A percentile compares a stretch with the other conserved stretches of the same genome.
phyloP scores from a whole-genome alignment of 2,329 filamentous ascomycete genomes.

The Periglandula ipomoeae region DNA sequence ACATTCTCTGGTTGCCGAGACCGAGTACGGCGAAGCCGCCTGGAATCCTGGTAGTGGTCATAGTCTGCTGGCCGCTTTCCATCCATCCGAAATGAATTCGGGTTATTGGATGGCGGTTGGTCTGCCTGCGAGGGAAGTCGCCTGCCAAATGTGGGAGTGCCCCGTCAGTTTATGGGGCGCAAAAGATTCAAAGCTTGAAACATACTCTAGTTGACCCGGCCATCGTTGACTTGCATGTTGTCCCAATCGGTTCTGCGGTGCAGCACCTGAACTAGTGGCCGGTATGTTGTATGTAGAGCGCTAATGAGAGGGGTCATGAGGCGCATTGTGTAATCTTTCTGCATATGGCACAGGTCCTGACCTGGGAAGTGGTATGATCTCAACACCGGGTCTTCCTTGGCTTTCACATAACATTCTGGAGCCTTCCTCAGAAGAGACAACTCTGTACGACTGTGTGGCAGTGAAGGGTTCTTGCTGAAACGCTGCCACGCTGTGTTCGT shows the following conservation, averaged over 20 bases:
- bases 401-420: slow-evolving; percentile 11
- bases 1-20: slow-evolving; percentile 18
- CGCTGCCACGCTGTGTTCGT: background rate
- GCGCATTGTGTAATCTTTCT: background rate
- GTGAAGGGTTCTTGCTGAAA: slow-evolving; percentile 9
- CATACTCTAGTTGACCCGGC: slow-evolving; percentile 5
- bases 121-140: background rate
- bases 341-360: slow-evolving; percentile 2
- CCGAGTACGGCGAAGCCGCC: slow-evolving; percentile 7
- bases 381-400: slow-evolving; percentile 12
- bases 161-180: background rate
- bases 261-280: background rate
- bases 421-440: slow-evolving; percentile 14
- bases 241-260: background rate
- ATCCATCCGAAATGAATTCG: background rate
- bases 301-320: background rate
- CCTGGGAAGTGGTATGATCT: slow-evolving; percentile 13
- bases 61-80: slow-evolving; percentile 6
- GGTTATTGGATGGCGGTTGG: background rate
- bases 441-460: slow-evolving; percentile 8
- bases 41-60: slow-evolving; percentile 4
- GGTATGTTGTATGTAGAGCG: background rate
- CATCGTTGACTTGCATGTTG: background rate
- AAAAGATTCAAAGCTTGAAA: background rate
- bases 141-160: slow-evolving; percentile 1